phyloP scores from a whole-genome alignment of 2,329 filamentous ascomycete species.

The Phyllosticta citribraziliensis region DNA sequence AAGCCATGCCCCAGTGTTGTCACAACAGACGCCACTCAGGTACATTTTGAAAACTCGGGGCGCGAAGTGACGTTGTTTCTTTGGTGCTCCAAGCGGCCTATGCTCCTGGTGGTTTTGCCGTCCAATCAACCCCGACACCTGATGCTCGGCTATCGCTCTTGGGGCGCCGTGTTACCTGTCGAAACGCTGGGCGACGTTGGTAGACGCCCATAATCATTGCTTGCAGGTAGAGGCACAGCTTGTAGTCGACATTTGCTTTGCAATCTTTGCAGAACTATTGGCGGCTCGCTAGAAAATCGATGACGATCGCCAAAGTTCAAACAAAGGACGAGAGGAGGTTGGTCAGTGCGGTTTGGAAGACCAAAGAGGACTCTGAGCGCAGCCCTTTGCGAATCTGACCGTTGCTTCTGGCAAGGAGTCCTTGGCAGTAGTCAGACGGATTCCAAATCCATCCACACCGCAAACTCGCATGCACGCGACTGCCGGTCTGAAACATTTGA shows the following conservation, averaged over 20 bases:
- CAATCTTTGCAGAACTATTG: background rate
- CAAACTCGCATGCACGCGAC: background rate
- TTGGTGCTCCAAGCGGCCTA: conserved; percentile 2
- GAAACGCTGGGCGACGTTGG: background rate
- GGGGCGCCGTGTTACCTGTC: conserved; percentile 2
- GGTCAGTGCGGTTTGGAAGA: background rate
- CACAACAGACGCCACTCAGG: background rate
- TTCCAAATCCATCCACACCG: background rate
- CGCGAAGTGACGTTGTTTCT: background rate
- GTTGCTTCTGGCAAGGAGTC: background rate
- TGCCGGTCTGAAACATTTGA: background rate
- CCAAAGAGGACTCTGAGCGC: background rate
- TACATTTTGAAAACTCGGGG: background rate
- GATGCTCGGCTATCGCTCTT: background rate
- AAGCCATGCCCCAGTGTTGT: conserved; percentile 3
- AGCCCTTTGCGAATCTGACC: background rate
- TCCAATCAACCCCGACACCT: background rate
- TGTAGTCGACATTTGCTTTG: background rate
- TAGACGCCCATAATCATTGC: background rate
- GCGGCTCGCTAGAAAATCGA: background rate
- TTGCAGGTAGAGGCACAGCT: background rate
- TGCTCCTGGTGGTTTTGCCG: background rate
- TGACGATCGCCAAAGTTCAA: background rate
- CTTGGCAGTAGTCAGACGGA: background rate
- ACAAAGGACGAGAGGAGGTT: background rate